phyloP scores from a whole-genome alignment of 2,329 filamentous ascomycete genomes.

The Tympanopsis confertula region DNA sequence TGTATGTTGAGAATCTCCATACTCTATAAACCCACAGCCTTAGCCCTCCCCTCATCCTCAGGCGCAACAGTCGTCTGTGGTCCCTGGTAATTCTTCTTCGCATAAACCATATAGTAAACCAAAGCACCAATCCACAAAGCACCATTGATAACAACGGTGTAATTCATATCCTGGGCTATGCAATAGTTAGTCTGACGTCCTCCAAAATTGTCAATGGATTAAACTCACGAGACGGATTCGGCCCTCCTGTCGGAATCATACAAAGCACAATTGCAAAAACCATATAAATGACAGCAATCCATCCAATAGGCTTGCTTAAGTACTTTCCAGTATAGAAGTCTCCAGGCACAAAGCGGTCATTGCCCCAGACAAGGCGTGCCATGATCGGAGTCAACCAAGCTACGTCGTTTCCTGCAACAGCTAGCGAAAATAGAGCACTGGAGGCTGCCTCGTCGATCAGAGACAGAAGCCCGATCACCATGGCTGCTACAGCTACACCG shows the following conservation, averaged over 20 bases:
- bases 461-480: slow-evolving; percentile 42
- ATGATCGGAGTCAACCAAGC: slow-evolving; percentile 49
- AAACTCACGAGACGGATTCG: slow-evolving; percentile 25
- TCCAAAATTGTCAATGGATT: background rate
- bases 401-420: slow-evolving; percentile 47
- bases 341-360: slow-evolving; percentile 42
- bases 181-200: background rate
- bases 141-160: slow-evolving; percentile 48
- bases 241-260: slow-evolving; percentile 46
- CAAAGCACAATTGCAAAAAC: slow-evolving; percentile 39
- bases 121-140: slow-evolving; percentile 45
- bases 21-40: too few species aligned
- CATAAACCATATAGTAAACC: slow-evolving; percentile 42
- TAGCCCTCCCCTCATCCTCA: too few species aligned
- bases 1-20: too few species aligned
- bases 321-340: slow-evolving; percentile 45
- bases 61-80: slow-evolving; percentile 36
- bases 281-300: slow-evolving; percentile 39
- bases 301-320: slow-evolving; percentile 35
- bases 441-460: slow-evolving; percentile 46
- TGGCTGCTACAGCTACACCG: slow-evolving; percentile 35
- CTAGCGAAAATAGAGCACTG: slow-evolving; percentile 44
- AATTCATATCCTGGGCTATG: slow-evolving; percentile 41
- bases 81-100: slow-evolving; percentile 46
- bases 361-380: slow-evolving; percentile 44